A percentile compares a stretch with the other conserved stretches of the same genome.
These are phyloP conservation scores for Yamadazyma akitaensis DNA, from an alignment of 805 yeast genomes.

Conservation along the genomic window DNA sequence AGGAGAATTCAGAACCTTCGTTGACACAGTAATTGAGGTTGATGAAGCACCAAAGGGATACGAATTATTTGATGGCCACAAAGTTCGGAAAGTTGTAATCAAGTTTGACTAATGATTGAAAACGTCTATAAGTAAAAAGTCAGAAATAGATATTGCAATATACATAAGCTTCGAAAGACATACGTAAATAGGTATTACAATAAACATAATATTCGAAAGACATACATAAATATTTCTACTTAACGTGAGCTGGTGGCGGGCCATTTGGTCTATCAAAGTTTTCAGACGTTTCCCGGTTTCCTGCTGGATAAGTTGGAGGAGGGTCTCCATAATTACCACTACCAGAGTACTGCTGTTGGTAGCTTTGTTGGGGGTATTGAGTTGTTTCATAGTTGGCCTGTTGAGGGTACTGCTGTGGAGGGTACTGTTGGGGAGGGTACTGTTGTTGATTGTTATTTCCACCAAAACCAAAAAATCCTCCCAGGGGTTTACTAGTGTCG, in stretches of 20 bases:
- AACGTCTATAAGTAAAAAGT: too few relatives aligned
- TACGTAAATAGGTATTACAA: neutral
- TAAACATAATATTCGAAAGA: neutral
- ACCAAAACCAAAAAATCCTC: slow-evolving; percentile 8
- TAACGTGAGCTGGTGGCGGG: slow-evolving; percentile 14
- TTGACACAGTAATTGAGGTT: slow-evolving; percentile 46
- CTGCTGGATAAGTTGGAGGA: slow-evolving; percentile 13
- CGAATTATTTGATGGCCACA: slow-evolving; percentile 49
- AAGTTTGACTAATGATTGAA: slow-evolving; percentile 14
- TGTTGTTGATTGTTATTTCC: slow-evolving; percentile 8
- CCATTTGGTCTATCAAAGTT: slow-evolving; percentile 9
- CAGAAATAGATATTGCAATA: too few relatives aligned
- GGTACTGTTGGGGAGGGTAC: slow-evolving; percentile 11
- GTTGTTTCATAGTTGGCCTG: slow-evolving; percentile 7
- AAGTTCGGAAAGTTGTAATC: slow-evolving; percentile 55
- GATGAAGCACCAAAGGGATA: slow-evolving; percentile 47
- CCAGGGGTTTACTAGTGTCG: neutral
- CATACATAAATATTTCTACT: neutral
- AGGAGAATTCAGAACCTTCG: slow-evolving; percentile 46
- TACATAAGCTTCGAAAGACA: neutral
- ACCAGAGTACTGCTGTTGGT: slow-evolving; percentile 7
- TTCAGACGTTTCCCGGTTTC: neutral
- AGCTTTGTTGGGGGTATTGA: slow-evolving; percentile 5
- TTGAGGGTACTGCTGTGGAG: slow-evolving; percentile 11
- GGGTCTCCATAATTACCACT: slow-evolving; percentile 14